Base-by-base conservation (phyloP, 345 rosid species). In the Ricinus communis region DNA sequence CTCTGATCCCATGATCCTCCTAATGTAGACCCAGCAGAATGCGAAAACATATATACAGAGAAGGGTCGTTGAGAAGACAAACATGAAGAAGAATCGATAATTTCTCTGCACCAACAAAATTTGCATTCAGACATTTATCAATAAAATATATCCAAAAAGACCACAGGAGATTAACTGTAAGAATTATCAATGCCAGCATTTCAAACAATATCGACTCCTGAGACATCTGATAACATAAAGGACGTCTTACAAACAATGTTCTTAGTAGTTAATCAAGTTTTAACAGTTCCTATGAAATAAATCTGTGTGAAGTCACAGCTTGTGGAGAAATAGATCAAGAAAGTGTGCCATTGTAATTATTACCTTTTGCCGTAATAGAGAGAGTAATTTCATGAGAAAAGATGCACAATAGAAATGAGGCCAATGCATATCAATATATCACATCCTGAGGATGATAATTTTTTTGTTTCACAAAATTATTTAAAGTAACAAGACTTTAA, bases 11-110 rank as follows among this genome's bases (percentile, higher is more conserved):
- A 83, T 91, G 65, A 93, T 91, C 64, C 83, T 89, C 69, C 49
- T 76, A 60, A 90, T 85, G 72, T 87, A 85, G 60, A 96, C 85
- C 97, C 98, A 96, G 85, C 99, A 90, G 80, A 96, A 96, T 31
- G 85, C 90, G 38, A 88, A 93, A 68, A 96, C 87, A 66, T 89
- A 93, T 28, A 96, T 70, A 87, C 99, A 96, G 68, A 93, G 90
- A 80, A 93, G 82, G 53, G 96, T 89, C 25, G 98, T 64, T 38
- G 87, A 79, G 71, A 82, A 75, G 68, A 96, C 90, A 84, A 96
- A 96, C 94, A 91, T 86, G 91, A 90, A 88, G 93, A 87, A 96
- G 90, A 87, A 96, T 71, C 98, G 87, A 72, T 96, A 93, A 79
- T 96, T 96, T 75, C 98, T 90, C 99, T 96, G 96, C 90, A 84